Conservation (phyloP, 2,329 filamentous ascomycete species). For the Neophaeococcomyces mojaviensis region DNA sequence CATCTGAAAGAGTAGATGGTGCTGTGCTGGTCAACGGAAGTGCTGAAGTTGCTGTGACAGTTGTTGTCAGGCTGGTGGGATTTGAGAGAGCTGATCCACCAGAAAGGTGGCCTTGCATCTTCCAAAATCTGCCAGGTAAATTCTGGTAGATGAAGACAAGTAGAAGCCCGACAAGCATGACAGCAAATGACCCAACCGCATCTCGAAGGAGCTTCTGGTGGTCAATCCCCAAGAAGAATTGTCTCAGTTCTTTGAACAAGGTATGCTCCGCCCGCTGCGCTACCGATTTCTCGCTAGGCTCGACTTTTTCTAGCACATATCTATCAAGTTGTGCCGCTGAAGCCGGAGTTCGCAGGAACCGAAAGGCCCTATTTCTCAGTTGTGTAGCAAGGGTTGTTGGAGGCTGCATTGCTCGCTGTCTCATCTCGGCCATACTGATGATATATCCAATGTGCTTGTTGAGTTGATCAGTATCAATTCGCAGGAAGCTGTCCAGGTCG, state of each 20-base stretch:
- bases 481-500: conserved; percentile 41
- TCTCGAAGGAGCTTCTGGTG: no score
- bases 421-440: conserved; percentile 9
- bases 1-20: neutral
- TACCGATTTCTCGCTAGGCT: neutral
- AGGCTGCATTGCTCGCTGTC: neutral
- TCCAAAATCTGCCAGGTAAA: no score
- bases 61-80: neutral
- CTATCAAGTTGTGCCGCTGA: neutral
- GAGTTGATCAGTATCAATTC: conserved; percentile 39
- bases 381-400: neutral
- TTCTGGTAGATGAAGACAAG: no score
- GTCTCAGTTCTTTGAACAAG: neutral
- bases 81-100: no score
- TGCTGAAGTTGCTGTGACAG: neutral
- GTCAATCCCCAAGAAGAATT: neutral
- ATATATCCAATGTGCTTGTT: conserved; percentile 41
- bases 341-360: neutral
- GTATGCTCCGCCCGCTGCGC: neutral
- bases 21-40: neutral
- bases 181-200: no score
- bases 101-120: no score
- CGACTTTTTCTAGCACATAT: neutral
- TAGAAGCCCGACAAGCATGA: no score
- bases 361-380: neutral